A percentile compares a stretch with the other conserved stretches of the same genome.
Evolutionary conservation across 805 yeast genomes (phyloP).

Genomic region (Dipodascus geniculatus): DNA sequence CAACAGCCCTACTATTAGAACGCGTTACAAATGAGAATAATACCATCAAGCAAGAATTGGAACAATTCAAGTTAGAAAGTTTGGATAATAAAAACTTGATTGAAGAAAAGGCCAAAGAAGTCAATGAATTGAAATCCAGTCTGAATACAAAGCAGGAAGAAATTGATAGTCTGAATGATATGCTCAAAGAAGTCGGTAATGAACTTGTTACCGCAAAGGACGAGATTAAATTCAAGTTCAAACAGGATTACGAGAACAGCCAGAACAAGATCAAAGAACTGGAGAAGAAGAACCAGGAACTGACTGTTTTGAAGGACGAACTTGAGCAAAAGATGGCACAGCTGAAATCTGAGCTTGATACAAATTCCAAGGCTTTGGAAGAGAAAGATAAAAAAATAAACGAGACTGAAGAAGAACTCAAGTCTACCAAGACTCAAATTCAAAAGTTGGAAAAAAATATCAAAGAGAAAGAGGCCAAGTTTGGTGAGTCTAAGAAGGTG

Average conservation of each 20-base stretch:
- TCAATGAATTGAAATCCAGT: constrained; percentile 6
- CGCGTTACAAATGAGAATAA: not conserved
- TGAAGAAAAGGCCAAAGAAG: constrained; percentile 5
- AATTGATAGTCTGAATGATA: constrained; percentile 58
- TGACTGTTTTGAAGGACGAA: constrained; percentile 11
- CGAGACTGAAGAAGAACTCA: constrained; percentile 14
- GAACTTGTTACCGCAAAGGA: constrained; percentile 1
- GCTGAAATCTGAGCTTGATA: constrained; percentile 11
- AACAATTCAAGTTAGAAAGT: not conserved
- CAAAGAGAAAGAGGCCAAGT: constrained; percentile 21
- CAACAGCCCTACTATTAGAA: no score
- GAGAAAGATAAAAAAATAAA: constrained; percentile 8
- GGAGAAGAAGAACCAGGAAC: not conserved
- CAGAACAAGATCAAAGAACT: not conserved
- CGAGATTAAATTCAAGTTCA: not conserved
- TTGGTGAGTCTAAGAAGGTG: constrained; percentile 7
- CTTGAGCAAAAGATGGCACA: no score
- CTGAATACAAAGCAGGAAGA: no score
- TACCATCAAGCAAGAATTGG: not conserved
- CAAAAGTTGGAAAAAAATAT: constrained; percentile 18
- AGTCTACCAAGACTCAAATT: constrained; percentile 13
- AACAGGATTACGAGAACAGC: constrained; percentile 2
- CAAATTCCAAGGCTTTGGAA: not conserved
- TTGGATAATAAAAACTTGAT: constrained; percentile 1
- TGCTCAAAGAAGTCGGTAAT: constrained; percentile 32